A percentile compares a stretch with the other conserved stretches of the same genome.
phyloP scores from a whole-genome alignment of 108 stramenopile genomes.

The Seminavis robusta region DNA sequence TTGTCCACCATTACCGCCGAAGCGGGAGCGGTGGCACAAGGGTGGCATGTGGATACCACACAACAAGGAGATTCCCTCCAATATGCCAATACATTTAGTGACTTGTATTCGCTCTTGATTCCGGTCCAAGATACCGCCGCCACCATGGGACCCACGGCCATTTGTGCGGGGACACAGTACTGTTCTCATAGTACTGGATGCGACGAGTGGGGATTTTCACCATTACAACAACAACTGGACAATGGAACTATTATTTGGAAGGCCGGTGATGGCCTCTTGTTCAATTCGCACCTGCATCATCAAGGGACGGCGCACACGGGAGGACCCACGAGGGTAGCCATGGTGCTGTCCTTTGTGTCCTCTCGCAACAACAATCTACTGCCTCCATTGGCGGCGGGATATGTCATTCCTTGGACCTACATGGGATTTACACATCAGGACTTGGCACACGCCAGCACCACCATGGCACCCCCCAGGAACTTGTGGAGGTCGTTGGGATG shows the following conservation, averaged over 20 bases:
- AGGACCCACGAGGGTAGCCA: conserved; percentile 3
- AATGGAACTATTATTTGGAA: conserved; percentile 11
- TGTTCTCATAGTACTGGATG: conserved; percentile 2
- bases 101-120: conserved; percentile 25
- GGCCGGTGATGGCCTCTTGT: conserved; percentile 20
- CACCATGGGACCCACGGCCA: conserved; percentile 32
- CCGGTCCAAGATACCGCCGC: conserved; percentile 38
- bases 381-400: background rate
- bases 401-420: background rate
- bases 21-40: conserved; percentile 24
- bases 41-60: conserved; percentile 21
- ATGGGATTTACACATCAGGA: background rate
- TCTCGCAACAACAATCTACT: background rate
- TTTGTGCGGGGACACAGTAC: conserved; percentile 28
- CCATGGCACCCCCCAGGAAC: background rate
- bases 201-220: background rate
- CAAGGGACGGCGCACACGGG: conserved; percentile 11
- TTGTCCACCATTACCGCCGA: conserved; percentile 22
- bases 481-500: too few species aligned
- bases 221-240: background rate
- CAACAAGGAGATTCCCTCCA: background rate
- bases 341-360: conserved; percentile 16
- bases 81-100: conserved; percentile 4
- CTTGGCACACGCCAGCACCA: background rate
- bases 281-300: conserved; percentile 10